These are phyloP conservation scores for Mycena polygramma DNA, from an alignment of 768 basidiomycete genomes.

Conservation along the genomic window DNA sequence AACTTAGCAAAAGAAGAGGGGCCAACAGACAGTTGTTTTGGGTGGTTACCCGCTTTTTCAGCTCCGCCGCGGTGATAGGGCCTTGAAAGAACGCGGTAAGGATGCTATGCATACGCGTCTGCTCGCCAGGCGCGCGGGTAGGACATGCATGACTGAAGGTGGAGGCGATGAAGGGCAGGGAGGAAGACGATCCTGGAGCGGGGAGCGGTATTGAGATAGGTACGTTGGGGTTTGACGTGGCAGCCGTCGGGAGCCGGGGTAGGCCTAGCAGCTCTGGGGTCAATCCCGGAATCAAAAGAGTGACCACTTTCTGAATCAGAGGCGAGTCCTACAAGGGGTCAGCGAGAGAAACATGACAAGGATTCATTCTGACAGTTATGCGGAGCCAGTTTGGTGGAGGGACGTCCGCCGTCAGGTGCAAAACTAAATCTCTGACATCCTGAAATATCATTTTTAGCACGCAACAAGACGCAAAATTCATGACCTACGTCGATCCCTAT, in stretches of 20 bases:
- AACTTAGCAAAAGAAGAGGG: not conserved
- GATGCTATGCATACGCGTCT: constrained; percentile 86
- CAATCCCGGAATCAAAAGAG: constrained; percentile 89
- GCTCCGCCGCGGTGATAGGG: constrained; percentile 85
- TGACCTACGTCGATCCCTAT: constrained; percentile 83
- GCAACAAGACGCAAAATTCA: not conserved
- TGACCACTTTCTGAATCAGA: constrained; percentile 82
- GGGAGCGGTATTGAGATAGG: constrained; percentile 63
- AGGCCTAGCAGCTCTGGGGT: constrained; percentile 80
- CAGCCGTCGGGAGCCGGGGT: constrained; percentile 77
- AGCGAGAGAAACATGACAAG: constrained; percentile 11
- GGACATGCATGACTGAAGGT: constrained; percentile 96
- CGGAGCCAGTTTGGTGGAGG: constrained; percentile 91
- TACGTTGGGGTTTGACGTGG: constrained; percentile 68
- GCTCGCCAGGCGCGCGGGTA: constrained; percentile 92
- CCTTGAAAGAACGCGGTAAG: constrained; percentile 86
- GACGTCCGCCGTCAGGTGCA: constrained; percentile 86
- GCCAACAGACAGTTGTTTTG: constrained; percentile 52
- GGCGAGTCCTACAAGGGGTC: constrained; percentile 69
- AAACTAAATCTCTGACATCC: constrained; percentile 90
- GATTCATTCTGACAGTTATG: constrained; percentile 70
- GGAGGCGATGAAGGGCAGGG: constrained; percentile 75
- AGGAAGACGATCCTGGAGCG: constrained; percentile 46
- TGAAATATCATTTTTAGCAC: constrained; percentile 46
- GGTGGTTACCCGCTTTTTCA: constrained; percentile 70